phyloP scores from a whole-genome alignment of 2,329 filamentous ascomycete genomes.

The Fusarium vanettenii region DNA sequence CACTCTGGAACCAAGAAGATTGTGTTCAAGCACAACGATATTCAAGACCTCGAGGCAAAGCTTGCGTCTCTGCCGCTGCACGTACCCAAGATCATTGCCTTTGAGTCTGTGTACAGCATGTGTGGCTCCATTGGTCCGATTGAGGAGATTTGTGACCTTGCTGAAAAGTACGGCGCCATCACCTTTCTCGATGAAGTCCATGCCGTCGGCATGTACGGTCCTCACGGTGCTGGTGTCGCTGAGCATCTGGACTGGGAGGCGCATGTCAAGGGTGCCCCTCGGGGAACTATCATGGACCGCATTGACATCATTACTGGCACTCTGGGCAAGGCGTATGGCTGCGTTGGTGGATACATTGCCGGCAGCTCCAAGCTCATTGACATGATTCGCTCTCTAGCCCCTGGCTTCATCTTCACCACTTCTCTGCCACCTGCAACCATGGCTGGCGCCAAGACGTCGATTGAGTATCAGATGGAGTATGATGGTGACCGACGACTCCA shows the following conservation, averaged over 20 bases:
- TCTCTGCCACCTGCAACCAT: constrained; percentile 96
- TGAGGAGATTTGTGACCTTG: constrained; percentile 93
- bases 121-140: constrained; percentile 97
- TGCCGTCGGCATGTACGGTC: constrained; percentile 98
- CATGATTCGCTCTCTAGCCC: constrained; percentile 91
- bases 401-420: constrained; percentile 99
- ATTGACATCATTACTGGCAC: constrained; percentile 98
- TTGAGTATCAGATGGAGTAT: constrained; percentile 91
- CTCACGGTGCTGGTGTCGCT: constrained; percentile 92
- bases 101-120: constrained; percentile 99
- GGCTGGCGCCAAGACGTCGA: constrained; percentile 91
- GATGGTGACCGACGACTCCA: constrained; percentile 90
- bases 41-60: constrained; percentile 93
- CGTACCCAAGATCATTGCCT: constrained; percentile 96
- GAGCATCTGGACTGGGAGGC: constrained; percentile 96
- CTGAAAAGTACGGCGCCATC: constrained; percentile 96
- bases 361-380: constrained; percentile 89
- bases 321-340: constrained; percentile 96
- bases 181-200: constrained; percentile 99
- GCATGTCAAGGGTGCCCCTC: constrained; percentile 78
- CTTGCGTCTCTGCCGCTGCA: constrained; percentile 86
- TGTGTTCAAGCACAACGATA: constrained; percentile 98
- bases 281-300: constrained; percentile 92
- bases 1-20: constrained; percentile 97
- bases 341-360: constrained; percentile 97